Base-by-base conservation (phyloP, 768 basidiomycete species). In the Pseudohyphozyma bogoriensis region DNA sequence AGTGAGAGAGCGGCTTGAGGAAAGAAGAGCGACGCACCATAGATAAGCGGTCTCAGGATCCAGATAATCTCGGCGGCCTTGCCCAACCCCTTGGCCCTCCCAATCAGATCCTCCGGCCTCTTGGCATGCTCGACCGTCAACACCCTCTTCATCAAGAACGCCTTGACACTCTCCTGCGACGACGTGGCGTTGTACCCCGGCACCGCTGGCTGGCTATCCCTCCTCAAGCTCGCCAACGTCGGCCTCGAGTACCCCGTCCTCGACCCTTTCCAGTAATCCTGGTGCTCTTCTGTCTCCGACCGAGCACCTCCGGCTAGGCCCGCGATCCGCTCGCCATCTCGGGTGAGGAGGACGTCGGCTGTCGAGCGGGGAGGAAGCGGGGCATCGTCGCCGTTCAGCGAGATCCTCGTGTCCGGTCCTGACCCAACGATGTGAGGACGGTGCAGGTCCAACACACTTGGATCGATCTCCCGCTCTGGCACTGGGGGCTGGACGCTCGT, bases 401-500 rank as follows among this genome's bases (percentile, higher is more conserved):
- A 7, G 11, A 37, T 22, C n/a, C 29, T 45, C 24, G 56, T 37
- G 37, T 46, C 44, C 16, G 52, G 45, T 13, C n/a, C 10, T 49
- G 58, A 31, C 29, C 59, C 26, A 22, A 50, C 51, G 44, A 59
- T 15, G 22, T 47, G 50, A n/a, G 63, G 54, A 4, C 59, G 28
- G 36, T 63, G 57, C 49, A 59, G 39, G 54, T 59, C 64, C n/a
- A 70, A 36, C 29, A 64, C 44, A 0, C 59, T 46, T 2, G 70
- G 70, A 47, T 71, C 70, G 35, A 68, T 47, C 59, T 68, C 67
- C 24, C 70, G 39, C 58, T 71, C 68, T 3, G 70, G 60, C 32
- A 71, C 61, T 24, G 62, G 59, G 1, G 70, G 70, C 42, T 69
- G 64, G 5, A 71, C 55, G 32, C 58, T 35, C 15, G 93, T 88